Base-by-base conservation (phyloP, 805 yeast species). In the Schizosaccharomyces japonicus region DNA sequence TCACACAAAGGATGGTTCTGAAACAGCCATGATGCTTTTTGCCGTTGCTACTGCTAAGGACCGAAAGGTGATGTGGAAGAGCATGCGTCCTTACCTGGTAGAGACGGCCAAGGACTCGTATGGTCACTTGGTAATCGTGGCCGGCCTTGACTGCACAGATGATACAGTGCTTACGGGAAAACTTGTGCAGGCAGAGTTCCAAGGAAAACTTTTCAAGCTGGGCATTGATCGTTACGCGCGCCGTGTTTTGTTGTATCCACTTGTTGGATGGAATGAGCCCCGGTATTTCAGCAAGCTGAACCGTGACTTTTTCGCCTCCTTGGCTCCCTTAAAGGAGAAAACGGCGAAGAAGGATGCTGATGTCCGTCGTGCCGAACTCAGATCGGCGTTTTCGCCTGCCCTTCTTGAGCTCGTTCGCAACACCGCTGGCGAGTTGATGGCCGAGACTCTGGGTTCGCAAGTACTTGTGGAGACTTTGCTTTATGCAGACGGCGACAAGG, bases 1-100 rank as follows among this genome's bases (percentile, higher is more conserved):
- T 29, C 98, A 87, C 61, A 87, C 98, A 0, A 78, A 77, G 48
- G 95, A 85, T 61, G 98, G 98, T 54, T 67, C 87, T 45, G 92
- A 82, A 56, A 95, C 84, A 50, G 95, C 95, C 1, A 75, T 80
- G 56, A 71, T 76, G 28, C 68, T 81, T 52, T 69, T 87, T 50
- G 81, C 94, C 1, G 69, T 70, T 49, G 87, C 95, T 30, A 79
- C 68, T 53, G 95, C 96, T 25, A 87, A 87, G 65, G 95, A 87
- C 64, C 78, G 95, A 67, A 87, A 85, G 64, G 59, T 60, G 46
- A 73, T 87, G 49, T 66, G 85, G 52, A 80, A 72, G 63, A 60
- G 77, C 13, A 70, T 87, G 61, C 80, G 77, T 58, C 71, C 71
- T 29, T 94, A 83, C 62, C 78, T 76, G n/a, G 66, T 69, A 44